Conservation (phyloP, 2,329 filamentous ascomycete species). For the Diaporthe helianthi region DNA sequence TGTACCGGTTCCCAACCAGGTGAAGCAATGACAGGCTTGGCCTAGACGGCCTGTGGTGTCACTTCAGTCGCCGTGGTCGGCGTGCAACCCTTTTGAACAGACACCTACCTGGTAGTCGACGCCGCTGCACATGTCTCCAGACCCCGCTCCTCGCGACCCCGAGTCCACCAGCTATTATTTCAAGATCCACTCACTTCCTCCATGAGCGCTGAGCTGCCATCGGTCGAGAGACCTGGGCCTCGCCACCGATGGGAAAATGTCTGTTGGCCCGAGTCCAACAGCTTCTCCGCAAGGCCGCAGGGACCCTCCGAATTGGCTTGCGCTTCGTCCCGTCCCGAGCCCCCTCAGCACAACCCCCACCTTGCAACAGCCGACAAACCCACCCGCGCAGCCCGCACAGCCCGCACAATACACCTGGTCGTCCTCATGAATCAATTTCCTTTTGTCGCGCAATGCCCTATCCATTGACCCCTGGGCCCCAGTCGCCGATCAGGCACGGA, state of each 20-base stretch:
- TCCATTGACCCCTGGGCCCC: not conserved
- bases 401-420: not conserved
- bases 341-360: not conserved
- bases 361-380: not conserved
- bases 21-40: slow-evolving; percentile 13
- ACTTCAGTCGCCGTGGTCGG: slow-evolving; percentile 22
- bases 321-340: slow-evolving; percentile 15
- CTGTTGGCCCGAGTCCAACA: not conserved
- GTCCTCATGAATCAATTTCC: not conserved
- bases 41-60: slow-evolving; percentile 14
- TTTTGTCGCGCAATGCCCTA: not conserved
- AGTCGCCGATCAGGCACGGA: not conserved
- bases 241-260: not conserved
- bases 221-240: not conserved
- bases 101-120: slow-evolving; percentile 3
- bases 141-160: not conserved
- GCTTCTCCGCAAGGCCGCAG: not conserved
- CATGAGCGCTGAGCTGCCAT: not conserved
- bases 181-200: not conserved
- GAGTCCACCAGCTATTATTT: not conserved
- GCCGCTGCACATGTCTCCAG: not conserved
- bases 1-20: slow-evolving; percentile 1
- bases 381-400: too few relatives aligned
- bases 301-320: slow-evolving; percentile 1
- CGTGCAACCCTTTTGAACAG: slow-evolving; percentile 7